phyloP scores from a whole-genome alignment of 2,329 filamentous ascomycete genomes.

The Nemania diffusa region DNA sequence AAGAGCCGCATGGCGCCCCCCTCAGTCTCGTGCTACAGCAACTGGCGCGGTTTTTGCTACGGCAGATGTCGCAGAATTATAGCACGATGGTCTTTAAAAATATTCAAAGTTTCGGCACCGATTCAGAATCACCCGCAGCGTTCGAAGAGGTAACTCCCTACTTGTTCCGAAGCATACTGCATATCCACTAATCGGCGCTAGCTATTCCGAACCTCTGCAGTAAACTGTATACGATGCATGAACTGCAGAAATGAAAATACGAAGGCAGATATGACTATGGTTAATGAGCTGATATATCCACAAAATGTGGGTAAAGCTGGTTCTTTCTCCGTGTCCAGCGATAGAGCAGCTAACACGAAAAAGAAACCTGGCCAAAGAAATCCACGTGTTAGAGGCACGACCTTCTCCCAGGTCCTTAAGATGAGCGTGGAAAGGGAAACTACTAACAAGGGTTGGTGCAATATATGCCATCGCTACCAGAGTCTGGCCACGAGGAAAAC shows the following conservation, averaged over 20 bases:
- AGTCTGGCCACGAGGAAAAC: constrained; percentile 86
- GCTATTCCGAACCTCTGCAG: constrained; percentile 75
- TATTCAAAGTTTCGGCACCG: constrained; percentile 57
- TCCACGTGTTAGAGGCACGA: constrained; percentile 64
- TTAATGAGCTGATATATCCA: constrained; percentile 89
- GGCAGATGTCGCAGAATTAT: constrained; percentile 82
- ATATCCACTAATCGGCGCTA: constrained; percentile 38
- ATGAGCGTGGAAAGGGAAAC: constrained; percentile 90
- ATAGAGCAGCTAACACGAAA: constrained; percentile 40
- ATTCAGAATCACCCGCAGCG: constrained; percentile 34
- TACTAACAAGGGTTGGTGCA: constrained; percentile 92
- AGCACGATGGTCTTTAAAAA: constrained; percentile 67
- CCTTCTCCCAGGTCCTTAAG: constrained; percentile 93
- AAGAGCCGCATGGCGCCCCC: constrained; percentile 74
- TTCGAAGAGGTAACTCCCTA: constrained; percentile 72
- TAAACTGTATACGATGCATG: constrained; percentile 81
- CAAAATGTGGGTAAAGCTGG: constrained; percentile 53
- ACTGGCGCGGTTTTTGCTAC: constrained; percentile 84
- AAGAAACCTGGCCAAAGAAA: constrained; percentile 62
- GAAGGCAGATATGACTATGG: constrained; percentile 79
- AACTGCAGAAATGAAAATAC: constrained; percentile 89
- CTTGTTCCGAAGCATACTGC: background rate
- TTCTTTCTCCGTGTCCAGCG: constrained; percentile 31
- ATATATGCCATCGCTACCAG: constrained; percentile 89
- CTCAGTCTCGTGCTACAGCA: constrained; percentile 86